phyloP scores from a whole-genome alignment of 106 monocot genomes.

The Vanilla planifolia region DNA sequence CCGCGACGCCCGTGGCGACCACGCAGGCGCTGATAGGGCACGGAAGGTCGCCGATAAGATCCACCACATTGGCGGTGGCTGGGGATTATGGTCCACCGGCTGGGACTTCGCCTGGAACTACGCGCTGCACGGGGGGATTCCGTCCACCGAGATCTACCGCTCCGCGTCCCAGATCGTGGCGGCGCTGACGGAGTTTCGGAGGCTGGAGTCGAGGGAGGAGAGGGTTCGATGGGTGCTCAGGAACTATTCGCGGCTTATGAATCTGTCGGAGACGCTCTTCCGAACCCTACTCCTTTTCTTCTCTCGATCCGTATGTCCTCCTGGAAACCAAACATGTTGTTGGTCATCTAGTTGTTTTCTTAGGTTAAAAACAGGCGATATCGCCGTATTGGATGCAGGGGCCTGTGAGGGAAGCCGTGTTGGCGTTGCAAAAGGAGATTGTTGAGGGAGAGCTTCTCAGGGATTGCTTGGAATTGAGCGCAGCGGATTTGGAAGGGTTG shows the following conservation, averaged over 20 bases:
- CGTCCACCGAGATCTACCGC: slow-evolving; percentile 27
- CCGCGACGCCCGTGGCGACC: slow-evolving; percentile 51
- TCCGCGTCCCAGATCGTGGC: slow-evolving; percentile 20
- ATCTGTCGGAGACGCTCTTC: slow-evolving; percentile 23
- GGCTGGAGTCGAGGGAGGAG: slow-evolving; percentile 32
- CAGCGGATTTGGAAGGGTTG: slow-evolving; percentile 65
- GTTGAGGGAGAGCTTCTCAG: slow-evolving; percentile 65
- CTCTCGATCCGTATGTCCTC: slow-evolving; percentile 39
- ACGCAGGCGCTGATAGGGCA: slow-evolving; percentile 43
- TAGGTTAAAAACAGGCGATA: too few species aligned
- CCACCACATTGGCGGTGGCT: slow-evolving; percentile 14
- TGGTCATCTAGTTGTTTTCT: too few species aligned
- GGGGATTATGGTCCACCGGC: slow-evolving; percentile 40
- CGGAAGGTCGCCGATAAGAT: slow-evolving; percentile 44
- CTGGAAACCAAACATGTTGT: background rate
- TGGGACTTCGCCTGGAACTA: slow-evolving; percentile 88
- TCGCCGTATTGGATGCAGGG: slow-evolving; percentile 34
- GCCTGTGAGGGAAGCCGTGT: slow-evolving; percentile 56
- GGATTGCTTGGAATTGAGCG: slow-evolving; percentile 72
- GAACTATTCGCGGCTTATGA: slow-evolving; percentile 25
- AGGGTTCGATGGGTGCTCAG: slow-evolving; percentile 34
- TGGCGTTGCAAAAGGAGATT: slow-evolving; percentile 64
- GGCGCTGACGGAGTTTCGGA: slow-evolving; percentile 21
- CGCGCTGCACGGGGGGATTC: slow-evolving; percentile 23
- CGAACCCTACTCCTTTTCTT: slow-evolving; percentile 35